phyloP scores from a whole-genome alignment of 306 rosid species.

The Ormosia emarginata region DNA sequence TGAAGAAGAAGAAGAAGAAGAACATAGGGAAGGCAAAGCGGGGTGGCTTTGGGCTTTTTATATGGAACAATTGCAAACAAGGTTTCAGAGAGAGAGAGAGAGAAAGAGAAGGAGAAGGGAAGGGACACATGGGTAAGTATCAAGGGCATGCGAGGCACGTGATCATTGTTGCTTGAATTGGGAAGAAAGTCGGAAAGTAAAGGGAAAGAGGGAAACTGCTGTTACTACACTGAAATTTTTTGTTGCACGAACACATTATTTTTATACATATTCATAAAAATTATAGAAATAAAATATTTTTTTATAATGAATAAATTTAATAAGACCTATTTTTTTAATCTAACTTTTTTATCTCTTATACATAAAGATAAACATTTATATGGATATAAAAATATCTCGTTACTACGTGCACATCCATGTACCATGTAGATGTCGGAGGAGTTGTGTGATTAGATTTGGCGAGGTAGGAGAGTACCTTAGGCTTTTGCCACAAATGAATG shows the following conservation, averaged over 20 bases:
- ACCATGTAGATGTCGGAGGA: neutral
- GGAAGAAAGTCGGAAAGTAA: neutral
- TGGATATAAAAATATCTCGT: no score
- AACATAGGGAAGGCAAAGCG: neutral
- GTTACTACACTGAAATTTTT: no score
- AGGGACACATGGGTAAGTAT: constrained; percentile 31
- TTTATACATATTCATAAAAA: no score
- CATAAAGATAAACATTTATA: no score
- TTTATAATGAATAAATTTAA: no score
- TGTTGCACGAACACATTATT: no score
- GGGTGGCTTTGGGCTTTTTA: constrained; percentile 2
- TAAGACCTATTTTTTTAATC: no score
- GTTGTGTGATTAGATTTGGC: neutral
- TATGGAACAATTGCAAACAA: neutral
- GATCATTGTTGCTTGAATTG: neutral
- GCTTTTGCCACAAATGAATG: neutral
- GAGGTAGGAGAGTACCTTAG: neutral
- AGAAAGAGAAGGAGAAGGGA: neutral
- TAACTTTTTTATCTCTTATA: no score
- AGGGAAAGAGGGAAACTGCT: neutral
- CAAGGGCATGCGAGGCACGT: constrained; percentile 28
- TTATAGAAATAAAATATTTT: no score
- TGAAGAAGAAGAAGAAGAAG: neutral
- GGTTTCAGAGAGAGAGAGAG: neutral
- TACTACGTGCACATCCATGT: no score